These are phyloP conservation scores for Carnegiea gigantea DNA, from an alignment of 179 eudicot genomes.

Conservation along the genomic window DNA sequence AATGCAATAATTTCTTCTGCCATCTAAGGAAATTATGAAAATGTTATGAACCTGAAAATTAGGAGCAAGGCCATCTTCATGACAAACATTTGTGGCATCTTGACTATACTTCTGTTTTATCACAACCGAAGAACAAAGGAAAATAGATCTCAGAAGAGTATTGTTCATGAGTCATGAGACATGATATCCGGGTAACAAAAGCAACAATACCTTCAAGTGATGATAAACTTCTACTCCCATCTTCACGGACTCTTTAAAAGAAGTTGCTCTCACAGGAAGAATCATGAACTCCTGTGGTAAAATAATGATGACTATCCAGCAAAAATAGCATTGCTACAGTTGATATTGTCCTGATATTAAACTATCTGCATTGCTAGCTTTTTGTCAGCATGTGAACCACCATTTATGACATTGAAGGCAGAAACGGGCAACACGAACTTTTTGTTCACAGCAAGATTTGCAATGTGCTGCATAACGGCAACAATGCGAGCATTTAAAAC, in stretches of 20 bases:
- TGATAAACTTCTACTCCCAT: slow-evolving; percentile 98
- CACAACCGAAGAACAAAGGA: slow-evolving; percentile 32
- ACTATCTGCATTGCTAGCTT: slow-evolving; percentile 83
- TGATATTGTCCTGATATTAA: not conserved
- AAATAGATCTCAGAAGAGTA: not conserved
- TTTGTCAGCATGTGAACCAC: slow-evolving; percentile 99
- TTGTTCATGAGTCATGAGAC: not conserved
- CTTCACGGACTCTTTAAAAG: slow-evolving; percentile 94
- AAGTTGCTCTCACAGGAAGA: slow-evolving; percentile 87
- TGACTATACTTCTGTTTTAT: slow-evolving; percentile 98
- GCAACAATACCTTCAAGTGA: slow-evolving; percentile 61
- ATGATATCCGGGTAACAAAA: slow-evolving; percentile 40
- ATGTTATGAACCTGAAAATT: slow-evolving; percentile 59
- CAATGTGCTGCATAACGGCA: slow-evolving; percentile 65
- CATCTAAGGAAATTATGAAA: not conserved
- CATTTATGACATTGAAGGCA: slow-evolving; percentile 96
- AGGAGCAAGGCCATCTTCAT: slow-evolving; percentile 99
- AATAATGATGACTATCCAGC: not conserved
- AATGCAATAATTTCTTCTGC: not conserved
- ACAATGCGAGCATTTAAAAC: not conserved
- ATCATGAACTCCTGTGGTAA: slow-evolving; percentile 72
- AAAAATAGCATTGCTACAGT: not conserved
- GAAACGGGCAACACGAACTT: slow-evolving; percentile 90
- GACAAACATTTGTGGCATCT: slow-evolving; percentile 98
- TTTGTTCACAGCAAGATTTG: slow-evolving; percentile 89